Evolutionary conservation across 106 monocot species (phyloP), one percentile per base, ranked within the genome.

Genomic region (Platanthera zijinensis): DNA sequence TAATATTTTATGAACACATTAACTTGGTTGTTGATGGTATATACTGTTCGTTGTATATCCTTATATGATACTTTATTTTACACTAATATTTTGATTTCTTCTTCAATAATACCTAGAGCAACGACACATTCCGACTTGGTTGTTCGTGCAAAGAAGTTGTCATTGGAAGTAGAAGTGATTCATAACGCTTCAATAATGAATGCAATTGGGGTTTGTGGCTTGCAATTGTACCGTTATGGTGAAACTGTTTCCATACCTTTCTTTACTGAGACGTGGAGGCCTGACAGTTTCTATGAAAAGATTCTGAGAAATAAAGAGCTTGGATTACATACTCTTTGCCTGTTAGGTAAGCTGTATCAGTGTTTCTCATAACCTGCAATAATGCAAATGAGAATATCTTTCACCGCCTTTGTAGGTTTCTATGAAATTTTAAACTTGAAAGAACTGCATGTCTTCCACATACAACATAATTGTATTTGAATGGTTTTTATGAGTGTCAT

Each of bases 191-290:
- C 94, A 1, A 82, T 94, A 9, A 92, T 97, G 91, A 97, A 92
- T 81, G 94, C 94, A 15, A 57, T 94, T 71, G 93, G 97, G 50
- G 71, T 84, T 75, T 94, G 91, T 84, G 94, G 94, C 8, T 86
- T 97, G 91, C 97, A 97, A 75, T 84, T 94, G 69, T 94, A 94
- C 64, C 91, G 88, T 5, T 97, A 85, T 71, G 97, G 94, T 19
- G 91, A 97, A 82, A 85, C 96, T 15, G 80, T 93, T 69, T 94
- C 94, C 19, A 87, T 94, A 78, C 93, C 93, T 32, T 93, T 97
- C 82, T 97, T 97, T 75, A 97, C 96, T 0, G 96, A 97, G 11
- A 88, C 93, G 69, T 97, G 96, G 96, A 89, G 86, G 67, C 93
- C 96, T 12, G 86, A 94, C 51, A 97, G 96, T 79, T 97, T 97